A percentile compares a stretch with the other conserved stretches of the same genome.
phyloP scores from a whole-genome alignment of 345 rosid genomes.

The Lumnitzera littorea region DNA sequence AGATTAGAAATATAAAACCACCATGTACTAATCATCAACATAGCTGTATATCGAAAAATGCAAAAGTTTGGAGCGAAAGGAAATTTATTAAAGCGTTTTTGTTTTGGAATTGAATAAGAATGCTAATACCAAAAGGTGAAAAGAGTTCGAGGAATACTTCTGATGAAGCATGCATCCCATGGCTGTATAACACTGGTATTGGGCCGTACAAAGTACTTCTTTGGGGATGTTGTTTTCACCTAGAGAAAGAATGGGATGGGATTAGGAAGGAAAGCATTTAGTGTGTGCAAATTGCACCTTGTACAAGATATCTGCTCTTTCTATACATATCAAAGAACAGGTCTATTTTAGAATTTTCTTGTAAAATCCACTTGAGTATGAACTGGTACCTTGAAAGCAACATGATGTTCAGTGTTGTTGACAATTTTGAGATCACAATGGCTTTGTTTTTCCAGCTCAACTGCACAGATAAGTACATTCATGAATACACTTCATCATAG shows the following conservation, averaged over 20 bases:
- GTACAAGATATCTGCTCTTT: too few species aligned
- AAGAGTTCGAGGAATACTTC: slow-evolving; percentile 19
- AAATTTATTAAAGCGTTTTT: not conserved
- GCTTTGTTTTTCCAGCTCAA: slow-evolving; percentile 50
- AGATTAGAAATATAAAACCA: slow-evolving; percentile 6
- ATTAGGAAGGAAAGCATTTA: not conserved
- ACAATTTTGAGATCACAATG: slow-evolving; percentile 49
- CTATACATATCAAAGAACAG: not conserved
- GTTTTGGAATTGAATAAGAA: not conserved
- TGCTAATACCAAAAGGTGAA: not conserved
- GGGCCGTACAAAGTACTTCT: slow-evolving; percentile 52
- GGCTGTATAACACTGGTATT: slow-evolving; percentile 45
- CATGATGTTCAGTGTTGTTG: slow-evolving; percentile 53
- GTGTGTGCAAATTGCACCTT: too few species aligned
- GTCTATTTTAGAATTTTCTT: not conserved
- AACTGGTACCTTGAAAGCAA: slow-evolving; percentile 49
- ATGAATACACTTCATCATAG: slow-evolving; percentile 9
- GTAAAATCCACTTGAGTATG: not conserved
- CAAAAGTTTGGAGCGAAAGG: not conserved
- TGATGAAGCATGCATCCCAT: slow-evolving; percentile 37
- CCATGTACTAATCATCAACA: not conserved
- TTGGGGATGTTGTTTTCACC: slow-evolving; percentile 54
- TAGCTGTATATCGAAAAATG: not conserved
- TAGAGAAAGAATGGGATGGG: slow-evolving; percentile 1
- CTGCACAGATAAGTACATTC: slow-evolving; percentile 23